Evolutionary conservation across 805 yeast species (phyloP).

Genomic region (Metschnikowia proteae): DNA sequence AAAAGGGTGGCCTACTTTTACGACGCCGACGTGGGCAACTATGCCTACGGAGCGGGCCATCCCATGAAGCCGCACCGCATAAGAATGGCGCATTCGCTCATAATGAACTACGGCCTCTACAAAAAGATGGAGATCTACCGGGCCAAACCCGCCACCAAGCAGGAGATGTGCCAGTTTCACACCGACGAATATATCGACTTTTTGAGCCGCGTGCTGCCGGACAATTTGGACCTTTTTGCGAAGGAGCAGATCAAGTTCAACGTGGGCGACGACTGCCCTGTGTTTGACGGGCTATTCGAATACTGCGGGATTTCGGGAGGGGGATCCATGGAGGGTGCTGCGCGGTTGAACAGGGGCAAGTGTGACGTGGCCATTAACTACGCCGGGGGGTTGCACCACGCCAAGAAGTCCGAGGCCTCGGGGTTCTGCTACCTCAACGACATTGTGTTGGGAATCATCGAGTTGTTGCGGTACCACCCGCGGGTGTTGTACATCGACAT

Average conservation of each 20-base stretch:
- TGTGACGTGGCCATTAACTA: slow-evolving; percentile 91
- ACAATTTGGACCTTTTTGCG: slow-evolving; percentile 79
- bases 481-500: slow-evolving; percentile 85
- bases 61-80: slow-evolving; percentile 99
- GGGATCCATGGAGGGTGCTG: slow-evolving; percentile 87
- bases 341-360: slow-evolving; percentile 73
- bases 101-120: slow-evolving; percentile 95
- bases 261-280: slow-evolving; percentile 86
- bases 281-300: slow-evolving; percentile 73
- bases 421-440: slow-evolving; percentile 92
- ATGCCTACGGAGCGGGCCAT: slow-evolving; percentile 97
- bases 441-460: slow-evolving; percentile 79
- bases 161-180: slow-evolving; percentile 97
- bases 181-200: slow-evolving; percentile 97
- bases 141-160: slow-evolving; percentile 96
- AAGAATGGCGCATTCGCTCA: slow-evolving; percentile 96
- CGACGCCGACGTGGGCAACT: slow-evolving; percentile 88
- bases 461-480: slow-evolving; percentile 75
- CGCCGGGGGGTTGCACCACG: slow-evolving; percentile 93
- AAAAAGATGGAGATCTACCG: slow-evolving; percentile 96
- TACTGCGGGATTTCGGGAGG: slow-evolving; percentile 81
- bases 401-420: slow-evolving; percentile 83
- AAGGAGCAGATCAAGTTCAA: slow-evolving; percentile 90
- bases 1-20: slow-evolving; percentile 44
- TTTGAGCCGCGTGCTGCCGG: slow-evolving; percentile 85